These are phyloP conservation scores for Globisporangium sylvaticum DNA, from an alignment of 352 stramenopile genomes.

Conservation along the genomic window DNA sequence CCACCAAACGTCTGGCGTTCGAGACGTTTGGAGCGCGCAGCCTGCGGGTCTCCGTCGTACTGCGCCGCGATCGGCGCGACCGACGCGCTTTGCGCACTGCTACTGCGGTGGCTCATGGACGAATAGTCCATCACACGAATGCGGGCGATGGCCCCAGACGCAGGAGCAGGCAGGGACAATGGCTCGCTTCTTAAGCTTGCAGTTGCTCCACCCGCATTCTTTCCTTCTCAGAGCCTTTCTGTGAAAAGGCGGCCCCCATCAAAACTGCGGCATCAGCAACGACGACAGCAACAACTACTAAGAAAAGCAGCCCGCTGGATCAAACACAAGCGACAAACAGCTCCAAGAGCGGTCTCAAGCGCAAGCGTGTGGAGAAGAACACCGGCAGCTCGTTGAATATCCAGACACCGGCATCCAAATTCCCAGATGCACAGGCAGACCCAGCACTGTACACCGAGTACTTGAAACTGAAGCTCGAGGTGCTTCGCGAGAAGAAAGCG, in stretches of 20 bases:
- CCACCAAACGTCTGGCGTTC: conserved; percentile 12
- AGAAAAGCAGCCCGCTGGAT: neutral
- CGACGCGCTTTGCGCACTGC: conserved; percentile 13
- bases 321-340: neutral
- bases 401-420: neutral
- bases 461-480: neutral
- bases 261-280: neutral
- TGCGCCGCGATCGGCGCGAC: conserved; percentile 24
- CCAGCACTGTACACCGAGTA: neutral
- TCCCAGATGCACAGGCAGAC: neutral
- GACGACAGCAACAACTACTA: neutral
- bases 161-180: neutral
- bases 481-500: conserved; percentile 1
- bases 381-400: neutral
- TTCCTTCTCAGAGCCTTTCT: neutral
- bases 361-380: neutral
- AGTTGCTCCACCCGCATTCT: neutral
- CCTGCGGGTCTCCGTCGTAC: conserved; percentile 13
- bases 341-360: neutral
- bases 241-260: neutral
- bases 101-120: neutral
- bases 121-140: neutral
- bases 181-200: neutral
- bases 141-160: neutral
- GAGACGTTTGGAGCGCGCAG: conserved; percentile 18